Conservation (phyloP, 2,329 filamentous ascomycete species). For the Trichoderma arundinaceum region DNA sequence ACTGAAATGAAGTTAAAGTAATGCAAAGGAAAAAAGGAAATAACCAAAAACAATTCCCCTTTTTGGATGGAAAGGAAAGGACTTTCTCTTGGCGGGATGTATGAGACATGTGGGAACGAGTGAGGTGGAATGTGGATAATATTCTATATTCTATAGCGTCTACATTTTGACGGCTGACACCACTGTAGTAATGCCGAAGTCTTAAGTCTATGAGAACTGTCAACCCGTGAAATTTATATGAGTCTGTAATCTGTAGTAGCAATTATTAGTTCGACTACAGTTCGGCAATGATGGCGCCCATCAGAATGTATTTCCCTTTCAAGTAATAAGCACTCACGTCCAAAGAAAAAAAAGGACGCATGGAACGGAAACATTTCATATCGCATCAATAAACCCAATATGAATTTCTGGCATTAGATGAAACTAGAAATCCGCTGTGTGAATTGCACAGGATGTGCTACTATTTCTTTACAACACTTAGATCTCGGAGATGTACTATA, state of each 20-base stretch:
- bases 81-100: conserved; percentile 5
- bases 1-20: not conserved
- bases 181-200: conserved; percentile 25
- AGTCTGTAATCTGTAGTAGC: not conserved
- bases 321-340: no score
- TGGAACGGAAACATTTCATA: no score
- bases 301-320: no score
- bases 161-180: conserved; percentile 11
- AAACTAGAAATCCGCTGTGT: no score
- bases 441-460: no score
- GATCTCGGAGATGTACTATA: no score
- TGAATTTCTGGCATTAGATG: no score
- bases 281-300: no score
- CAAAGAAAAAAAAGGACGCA: no score
- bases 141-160: conserved; percentile 6
- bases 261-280: no score
- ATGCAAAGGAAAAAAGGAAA: not conserved
- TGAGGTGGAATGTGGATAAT: conserved; percentile 14
- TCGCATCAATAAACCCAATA: no score
- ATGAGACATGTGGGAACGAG: not conserved
- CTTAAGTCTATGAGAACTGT: not conserved
- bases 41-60: not conserved
- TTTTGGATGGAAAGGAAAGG: not conserved
- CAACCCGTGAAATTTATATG: not conserved
- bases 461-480: no score